phyloP scores from a whole-genome alignment of 1,139 yeast genomes.

The Protomyces lactucae-debilis region DNA sequence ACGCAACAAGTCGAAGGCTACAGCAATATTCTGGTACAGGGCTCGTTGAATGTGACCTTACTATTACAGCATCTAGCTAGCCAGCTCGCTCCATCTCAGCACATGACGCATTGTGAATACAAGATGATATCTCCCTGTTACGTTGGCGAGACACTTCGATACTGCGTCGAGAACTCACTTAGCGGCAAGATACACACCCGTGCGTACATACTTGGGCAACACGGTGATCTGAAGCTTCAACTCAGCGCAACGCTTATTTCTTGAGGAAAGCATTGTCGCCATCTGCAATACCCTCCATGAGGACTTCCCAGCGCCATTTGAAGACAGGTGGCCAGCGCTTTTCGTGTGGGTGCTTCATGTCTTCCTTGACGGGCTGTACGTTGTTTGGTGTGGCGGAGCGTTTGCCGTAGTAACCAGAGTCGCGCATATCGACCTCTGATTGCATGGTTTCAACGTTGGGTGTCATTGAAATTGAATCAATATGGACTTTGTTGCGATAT shows the following conservation, averaged over 20 bases:
- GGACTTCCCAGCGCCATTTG: background rate
- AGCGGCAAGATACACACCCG: background rate
- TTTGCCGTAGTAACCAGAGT: background rate
- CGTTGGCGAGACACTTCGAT: background rate
- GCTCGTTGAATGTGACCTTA: slow-evolving; percentile 68
- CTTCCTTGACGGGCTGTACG: too few species aligned
- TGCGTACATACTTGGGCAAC: background rate
- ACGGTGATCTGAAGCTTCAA: background rate
- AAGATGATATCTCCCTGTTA: slow-evolving; percentile 15
- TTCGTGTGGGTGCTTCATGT: background rate
- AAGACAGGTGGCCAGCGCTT: background rate
- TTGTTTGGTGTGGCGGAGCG: too few species aligned
- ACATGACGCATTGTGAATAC: slow-evolving; percentile 1
- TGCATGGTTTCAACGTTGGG: background rate
- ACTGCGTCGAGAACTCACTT: background rate
- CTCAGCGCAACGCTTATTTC: background rate
- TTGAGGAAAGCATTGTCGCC: background rate
- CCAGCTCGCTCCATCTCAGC: background rate
- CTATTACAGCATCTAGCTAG: background rate
- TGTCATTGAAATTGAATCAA: background rate
- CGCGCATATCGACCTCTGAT: background rate
- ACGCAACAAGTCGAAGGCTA: slow-evolving; percentile 54
- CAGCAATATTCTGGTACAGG: slow-evolving; percentile 64
- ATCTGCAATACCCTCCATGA: background rate
- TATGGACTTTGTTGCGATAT: background rate